Conservation (phyloP, 1,284 basidiomycete genomes). For the Heterobasidion parviporum region DNA sequence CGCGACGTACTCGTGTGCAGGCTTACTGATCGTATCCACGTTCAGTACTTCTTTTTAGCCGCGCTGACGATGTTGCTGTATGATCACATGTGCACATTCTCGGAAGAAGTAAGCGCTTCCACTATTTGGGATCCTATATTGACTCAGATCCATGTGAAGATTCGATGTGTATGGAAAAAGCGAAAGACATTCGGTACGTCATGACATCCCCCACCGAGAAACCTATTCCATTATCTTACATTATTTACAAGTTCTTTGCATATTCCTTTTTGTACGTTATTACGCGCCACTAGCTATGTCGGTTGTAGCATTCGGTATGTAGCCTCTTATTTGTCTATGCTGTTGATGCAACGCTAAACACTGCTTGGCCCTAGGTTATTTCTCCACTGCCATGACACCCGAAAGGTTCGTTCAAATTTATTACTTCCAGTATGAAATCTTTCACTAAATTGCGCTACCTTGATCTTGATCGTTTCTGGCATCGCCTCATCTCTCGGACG, state of each 20-base stretch:
- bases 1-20: neutral
- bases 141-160: neutral
- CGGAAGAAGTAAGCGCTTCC: slow-evolving; percentile 7
- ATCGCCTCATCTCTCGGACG: neutral
- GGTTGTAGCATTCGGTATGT: slow-evolving; percentile 11
- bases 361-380: slow-evolving; percentile 4
- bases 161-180: slow-evolving; percentile 9
- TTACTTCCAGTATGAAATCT: neutral
- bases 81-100: slow-evolving; percentile 9
- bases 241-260: slow-evolving; percentile 7
- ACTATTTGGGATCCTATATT: too few species aligned
- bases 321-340: neutral
- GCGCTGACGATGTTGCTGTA: slow-evolving; percentile 10
- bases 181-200: slow-evolving; percentile 11
- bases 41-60: slow-evolving; percentile 11
- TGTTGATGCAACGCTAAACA: too few species aligned
- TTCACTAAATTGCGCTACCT: neutral
- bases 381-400: slow-evolving; percentile 11
- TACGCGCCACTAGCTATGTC: slow-evolving; percentile 9
- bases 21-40: neutral
- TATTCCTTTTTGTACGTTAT: slow-evolving; percentile 12
- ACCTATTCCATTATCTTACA: neutral
- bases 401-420: slow-evolving; percentile 6
- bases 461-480: too few species aligned
- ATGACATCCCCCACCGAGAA: neutral